phyloP scores from a whole-genome alignment of 2,329 filamentous ascomycete genomes.

The Pseudophaeomoniella oleicola region DNA sequence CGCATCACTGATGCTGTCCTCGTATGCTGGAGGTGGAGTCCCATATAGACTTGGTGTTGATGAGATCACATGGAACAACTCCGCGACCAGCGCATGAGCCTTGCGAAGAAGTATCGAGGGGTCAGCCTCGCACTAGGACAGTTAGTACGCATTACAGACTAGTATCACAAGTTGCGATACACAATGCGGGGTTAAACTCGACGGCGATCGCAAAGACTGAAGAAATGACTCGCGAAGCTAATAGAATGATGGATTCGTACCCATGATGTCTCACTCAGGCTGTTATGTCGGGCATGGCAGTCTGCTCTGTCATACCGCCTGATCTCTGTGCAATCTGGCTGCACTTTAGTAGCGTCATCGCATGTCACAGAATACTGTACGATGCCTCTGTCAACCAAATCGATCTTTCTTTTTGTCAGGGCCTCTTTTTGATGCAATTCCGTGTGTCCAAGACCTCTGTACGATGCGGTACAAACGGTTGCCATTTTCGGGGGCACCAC shows the following conservation, averaged over 20 bases:
- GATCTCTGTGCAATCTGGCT: background rate
- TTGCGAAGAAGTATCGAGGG: background rate
- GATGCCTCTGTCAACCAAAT: conserved; percentile 25
- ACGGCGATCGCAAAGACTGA: background rate
- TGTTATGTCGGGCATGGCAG: background rate
- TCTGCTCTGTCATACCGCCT: conserved; percentile 2
- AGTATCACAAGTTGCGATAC: background rate
- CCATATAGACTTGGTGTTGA: conserved; percentile 6
- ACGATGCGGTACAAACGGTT: background rate
- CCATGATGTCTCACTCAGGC: background rate
- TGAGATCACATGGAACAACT: conserved; percentile 9
- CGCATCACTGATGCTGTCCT: conserved; percentile 20
- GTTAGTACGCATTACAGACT: background rate
- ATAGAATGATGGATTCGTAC: background rate
- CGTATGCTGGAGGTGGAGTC: conserved; percentile 25
- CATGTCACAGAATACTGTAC: conserved; percentile 10
- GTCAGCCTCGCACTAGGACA: background rate
- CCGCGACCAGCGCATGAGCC: conserved; percentile 12
- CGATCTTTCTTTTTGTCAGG: conserved; percentile 26
- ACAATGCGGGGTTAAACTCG: background rate
- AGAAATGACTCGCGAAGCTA: background rate
- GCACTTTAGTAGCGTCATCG: conserved; percentile 5
- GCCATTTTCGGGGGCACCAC: background rate
- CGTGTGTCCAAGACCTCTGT: conserved; percentile 23
- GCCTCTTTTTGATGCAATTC: conserved; percentile 25